A percentile compares a stretch with the other conserved stretches of the same genome.
Conservation (phyloP, 257 asterid species). For the Vinca minor region DNA sequence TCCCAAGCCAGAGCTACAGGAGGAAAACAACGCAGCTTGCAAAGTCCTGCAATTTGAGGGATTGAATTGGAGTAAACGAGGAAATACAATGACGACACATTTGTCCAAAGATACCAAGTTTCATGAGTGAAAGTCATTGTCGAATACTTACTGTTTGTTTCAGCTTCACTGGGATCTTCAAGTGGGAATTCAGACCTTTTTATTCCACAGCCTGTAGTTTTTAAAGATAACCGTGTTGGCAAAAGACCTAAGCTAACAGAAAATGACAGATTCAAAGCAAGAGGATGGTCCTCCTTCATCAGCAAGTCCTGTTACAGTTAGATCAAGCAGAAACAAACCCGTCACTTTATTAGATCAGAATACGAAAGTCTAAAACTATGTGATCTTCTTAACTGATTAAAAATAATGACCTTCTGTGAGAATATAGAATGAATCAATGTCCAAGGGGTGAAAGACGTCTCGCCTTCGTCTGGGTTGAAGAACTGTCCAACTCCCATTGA, state of each 20-base stretch:
- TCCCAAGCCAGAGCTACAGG: slow-evolving; percentile 99
- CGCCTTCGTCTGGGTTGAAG: slow-evolving; percentile 67
- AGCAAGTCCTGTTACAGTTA: slow-evolving; percentile 52
- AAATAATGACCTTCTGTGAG: slow-evolving; percentile 49
- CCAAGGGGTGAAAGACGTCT: slow-evolving; percentile 44
- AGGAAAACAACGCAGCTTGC: slow-evolving; percentile 91
- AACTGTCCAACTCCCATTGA: slow-evolving; percentile 99
- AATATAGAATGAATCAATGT: slow-evolving; percentile 44
- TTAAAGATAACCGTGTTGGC: slow-evolving; percentile 61
- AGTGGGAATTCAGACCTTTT: slow-evolving; percentile 54
- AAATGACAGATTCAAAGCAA: slow-evolving; percentile 69
- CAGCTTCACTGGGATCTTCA: slow-evolving; percentile 59
- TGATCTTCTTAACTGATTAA: slow-evolving; percentile 4
- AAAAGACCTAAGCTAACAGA: slow-evolving; percentile 85
- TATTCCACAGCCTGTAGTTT: slow-evolving; percentile 89
- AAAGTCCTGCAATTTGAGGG: slow-evolving; percentile 53
- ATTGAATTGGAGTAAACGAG: slow-evolving; percentile 17
- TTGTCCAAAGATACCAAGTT: background rate
- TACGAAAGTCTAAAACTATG: slow-evolving; percentile 9
- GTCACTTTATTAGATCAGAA: slow-evolving; percentile 10
- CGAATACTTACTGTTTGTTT: slow-evolving; percentile 53
- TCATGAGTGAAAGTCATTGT: background rate
- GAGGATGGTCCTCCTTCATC: slow-evolving; percentile 89
- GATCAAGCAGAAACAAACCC: slow-evolving; percentile 21
- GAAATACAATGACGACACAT: background rate